phyloP scores from a whole-genome alignment of 441 rosid genomes.

The Croton setiger region DNA sequence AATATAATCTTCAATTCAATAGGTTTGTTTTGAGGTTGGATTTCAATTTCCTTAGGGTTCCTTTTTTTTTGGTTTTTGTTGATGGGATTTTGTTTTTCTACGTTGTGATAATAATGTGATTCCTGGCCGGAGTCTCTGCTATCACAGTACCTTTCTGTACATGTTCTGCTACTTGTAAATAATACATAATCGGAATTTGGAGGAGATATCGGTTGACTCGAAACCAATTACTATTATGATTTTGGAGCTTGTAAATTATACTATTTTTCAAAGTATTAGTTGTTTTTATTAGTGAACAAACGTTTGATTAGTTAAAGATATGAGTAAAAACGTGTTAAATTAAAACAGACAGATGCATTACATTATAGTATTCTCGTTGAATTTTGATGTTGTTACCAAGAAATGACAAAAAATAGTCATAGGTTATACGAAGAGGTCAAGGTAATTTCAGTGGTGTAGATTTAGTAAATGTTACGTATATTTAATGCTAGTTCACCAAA shows the following conservation, averaged over 20 bases:
- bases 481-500: no score
- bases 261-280: not conserved
- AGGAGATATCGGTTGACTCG: slow-evolving; percentile 9
- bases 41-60: not conserved
- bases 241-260: not conserved
- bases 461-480: no score
- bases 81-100: not conserved
- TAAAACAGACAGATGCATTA: not conserved
- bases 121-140: slow-evolving; percentile 2
- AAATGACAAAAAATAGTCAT: not conserved
- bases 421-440: not conserved
- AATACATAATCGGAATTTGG: slow-evolving; percentile 13
- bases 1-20: not conserved
- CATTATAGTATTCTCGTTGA: not conserved
- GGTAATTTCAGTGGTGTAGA: not conserved
- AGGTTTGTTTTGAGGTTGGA: slow-evolving; percentile 12
- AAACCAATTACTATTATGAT: not conserved
- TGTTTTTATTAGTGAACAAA: not conserved
- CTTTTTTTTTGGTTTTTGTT: not conserved
- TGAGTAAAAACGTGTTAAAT: not conserved
- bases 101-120: not conserved
- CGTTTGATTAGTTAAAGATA: slow-evolving; percentile 1
- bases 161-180: slow-evolving; percentile 24
- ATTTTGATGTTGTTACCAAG: no score
- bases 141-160: not conserved